A percentile compares a stretch with the other conserved stretches of the same genome.
These are phyloP conservation scores for Passalora sequoiae DNA, from an alignment of 2,329 filamentous ascomycete genomes.

Conservation along the genomic window DNA sequence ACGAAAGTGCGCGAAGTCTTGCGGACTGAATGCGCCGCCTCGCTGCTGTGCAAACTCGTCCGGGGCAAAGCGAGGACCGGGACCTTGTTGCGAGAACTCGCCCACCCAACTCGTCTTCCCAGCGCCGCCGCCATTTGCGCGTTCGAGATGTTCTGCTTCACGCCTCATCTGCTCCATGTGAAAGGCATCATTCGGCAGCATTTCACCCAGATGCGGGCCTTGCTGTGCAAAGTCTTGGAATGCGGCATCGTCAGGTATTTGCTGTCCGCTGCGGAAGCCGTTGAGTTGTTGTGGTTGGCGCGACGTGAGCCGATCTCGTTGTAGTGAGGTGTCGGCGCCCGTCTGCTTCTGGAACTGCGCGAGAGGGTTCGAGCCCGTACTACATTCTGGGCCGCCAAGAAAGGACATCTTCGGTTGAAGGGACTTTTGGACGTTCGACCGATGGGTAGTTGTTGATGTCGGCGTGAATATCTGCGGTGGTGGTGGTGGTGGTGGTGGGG, in stretches of 20 bases:
- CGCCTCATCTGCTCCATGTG: slow-evolving; percentile 63
- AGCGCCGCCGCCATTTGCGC: slow-evolving; percentile 20
- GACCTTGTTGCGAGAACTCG: slow-evolving; percentile 30
- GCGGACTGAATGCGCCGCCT: slow-evolving; percentile 59
- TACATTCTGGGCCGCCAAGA: slow-evolving; percentile 92
- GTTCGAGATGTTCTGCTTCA: slow-evolving; percentile 51
- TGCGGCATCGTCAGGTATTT: slow-evolving; percentile 28
- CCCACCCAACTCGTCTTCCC: slow-evolving; percentile 30
- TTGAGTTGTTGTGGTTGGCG: slow-evolving; percentile 27
- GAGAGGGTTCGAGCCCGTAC: slow-evolving; percentile 89
- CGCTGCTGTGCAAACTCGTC: slow-evolving; percentile 25
- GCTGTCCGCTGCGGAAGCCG: slow-evolving; percentile 30
- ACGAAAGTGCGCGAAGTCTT: slow-evolving; percentile 84
- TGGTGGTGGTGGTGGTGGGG: background rate
- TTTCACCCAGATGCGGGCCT: slow-evolving; percentile 55
- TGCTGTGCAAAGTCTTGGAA: slow-evolving; percentile 73
- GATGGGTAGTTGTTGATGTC: too few relatives aligned
- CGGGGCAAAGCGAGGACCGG: slow-evolving; percentile 22
- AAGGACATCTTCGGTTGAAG: slow-evolving; percentile 67
- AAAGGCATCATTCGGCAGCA: slow-evolving; percentile 52
- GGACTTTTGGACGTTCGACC: too few relatives aligned
- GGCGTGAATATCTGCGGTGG: background rate
- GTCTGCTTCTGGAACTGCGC: slow-evolving; percentile 97
- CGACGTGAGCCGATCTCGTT: slow-evolving; percentile 69
- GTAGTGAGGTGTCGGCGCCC: slow-evolving; percentile 90